These are phyloP conservation scores for Calonectria pauciramosa DNA, from an alignment of 2,329 filamentous ascomycete species.

Conservation along the genomic window DNA sequence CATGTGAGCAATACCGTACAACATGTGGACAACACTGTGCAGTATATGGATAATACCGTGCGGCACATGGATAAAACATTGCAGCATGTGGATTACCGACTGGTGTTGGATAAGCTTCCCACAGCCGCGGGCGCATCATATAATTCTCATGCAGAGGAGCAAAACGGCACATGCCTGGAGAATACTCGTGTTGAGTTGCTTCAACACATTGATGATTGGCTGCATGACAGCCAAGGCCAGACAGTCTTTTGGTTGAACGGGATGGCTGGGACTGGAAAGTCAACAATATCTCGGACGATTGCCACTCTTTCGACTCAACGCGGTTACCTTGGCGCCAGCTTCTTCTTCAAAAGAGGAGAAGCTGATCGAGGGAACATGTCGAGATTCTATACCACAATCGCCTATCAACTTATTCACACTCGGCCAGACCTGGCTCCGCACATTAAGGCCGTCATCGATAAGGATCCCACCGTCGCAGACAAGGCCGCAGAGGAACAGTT, in stretches of 20 bases:
- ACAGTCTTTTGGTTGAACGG: constrained; percentile 28
- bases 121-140: constrained; percentile 44
- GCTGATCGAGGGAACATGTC: constrained; percentile 51
- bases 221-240: neutral
- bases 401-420: constrained; percentile 47
- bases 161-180: constrained; percentile 13
- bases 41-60: too few species aligned
- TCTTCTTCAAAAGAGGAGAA: constrained; percentile 53
- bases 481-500: constrained; percentile 55
- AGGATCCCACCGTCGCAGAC: constrained; percentile 43
- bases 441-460: constrained; percentile 48
- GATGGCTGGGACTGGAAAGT: constrained; percentile 21
- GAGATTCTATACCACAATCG: constrained; percentile 57
- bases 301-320: constrained; percentile 38
- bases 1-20: too few species aligned
- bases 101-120: constrained; percentile 36
- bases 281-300: constrained; percentile 51
- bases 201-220: neutral
- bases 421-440: constrained; percentile 46
- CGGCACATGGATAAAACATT: too few species aligned
- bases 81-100: neutral
- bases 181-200: neutral
- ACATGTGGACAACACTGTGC: too few species aligned
- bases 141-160: constrained; percentile 50
- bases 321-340: constrained; percentile 23